phyloP scores from a whole-genome alignment of 257 asterid species.

The Solanum chilense region DNA sequence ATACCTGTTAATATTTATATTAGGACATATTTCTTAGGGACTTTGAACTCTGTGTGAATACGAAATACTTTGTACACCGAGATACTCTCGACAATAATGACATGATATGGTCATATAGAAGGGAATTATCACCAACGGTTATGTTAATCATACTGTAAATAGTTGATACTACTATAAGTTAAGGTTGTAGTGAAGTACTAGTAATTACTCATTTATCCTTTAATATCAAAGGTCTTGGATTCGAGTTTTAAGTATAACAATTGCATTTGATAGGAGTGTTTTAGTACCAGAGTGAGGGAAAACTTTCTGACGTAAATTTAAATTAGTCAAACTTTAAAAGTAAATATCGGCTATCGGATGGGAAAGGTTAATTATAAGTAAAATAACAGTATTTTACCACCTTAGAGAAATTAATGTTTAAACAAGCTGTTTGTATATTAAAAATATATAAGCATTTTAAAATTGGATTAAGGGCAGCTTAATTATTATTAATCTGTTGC shows the following conservation, averaged over 20 bases:
- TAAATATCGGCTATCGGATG: neutral
- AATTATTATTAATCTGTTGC: too few relatives aligned
- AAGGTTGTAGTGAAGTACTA: neutral
- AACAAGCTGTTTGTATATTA: too few relatives aligned
- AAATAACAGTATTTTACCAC: too few relatives aligned
- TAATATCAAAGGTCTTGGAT: rapidly evolving
- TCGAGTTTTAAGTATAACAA: neutral
- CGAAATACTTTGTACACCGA: rapidly evolving
- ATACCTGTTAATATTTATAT: neutral
- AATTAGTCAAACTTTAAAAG: neutral
- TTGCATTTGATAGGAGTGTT: neutral
- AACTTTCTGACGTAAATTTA: neutral
- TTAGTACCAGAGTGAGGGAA: neutral
- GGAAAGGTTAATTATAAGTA: too few relatives aligned
- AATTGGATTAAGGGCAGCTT: too few relatives aligned
- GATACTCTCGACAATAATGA: neutral
- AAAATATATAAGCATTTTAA: too few relatives aligned
- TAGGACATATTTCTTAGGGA: neutral
- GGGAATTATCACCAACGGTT: neutral
- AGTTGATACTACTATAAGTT: too few relatives aligned
- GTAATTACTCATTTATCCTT: neutral
- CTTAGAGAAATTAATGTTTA: too few relatives aligned
- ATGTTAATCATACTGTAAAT: neutral
- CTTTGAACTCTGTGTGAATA: neutral
- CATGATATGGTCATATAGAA: neutral